Evolutionary conservation across 352 stramenopile species (phyloP).

Genomic region (Globisporangium paddicum): DNA sequence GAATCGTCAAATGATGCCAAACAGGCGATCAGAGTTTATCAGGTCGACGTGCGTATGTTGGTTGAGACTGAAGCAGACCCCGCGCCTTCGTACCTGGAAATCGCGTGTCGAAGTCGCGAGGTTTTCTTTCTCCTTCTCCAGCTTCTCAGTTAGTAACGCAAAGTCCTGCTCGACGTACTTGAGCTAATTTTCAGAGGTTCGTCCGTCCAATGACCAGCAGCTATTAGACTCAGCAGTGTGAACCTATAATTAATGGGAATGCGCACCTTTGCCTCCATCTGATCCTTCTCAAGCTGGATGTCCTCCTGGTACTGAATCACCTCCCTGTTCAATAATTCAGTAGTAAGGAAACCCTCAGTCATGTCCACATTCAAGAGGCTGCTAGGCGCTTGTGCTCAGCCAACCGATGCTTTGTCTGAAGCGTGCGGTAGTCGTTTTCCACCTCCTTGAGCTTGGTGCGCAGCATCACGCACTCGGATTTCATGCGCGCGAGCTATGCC

Average conservation of each 20-base stretch:
- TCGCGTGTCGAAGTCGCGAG: conserved; percentile 29
- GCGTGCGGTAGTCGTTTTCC: conserved; percentile 65
- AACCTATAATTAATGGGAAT: neutral
- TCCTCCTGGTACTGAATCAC: conserved; percentile 69
- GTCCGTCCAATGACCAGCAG: neutral
- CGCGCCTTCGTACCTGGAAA: conserved; percentile 33
- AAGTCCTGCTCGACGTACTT: conserved; percentile 74
- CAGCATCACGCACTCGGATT: conserved; percentile 56
- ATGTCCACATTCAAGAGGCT: neutral
- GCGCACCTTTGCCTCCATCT: conserved; percentile 53
- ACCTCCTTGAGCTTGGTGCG: conserved; percentile 75
- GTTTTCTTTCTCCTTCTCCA: conserved; percentile 63
- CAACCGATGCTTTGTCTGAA: conserved; percentile 72
- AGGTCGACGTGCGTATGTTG: too few relatives aligned
- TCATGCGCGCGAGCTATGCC: conserved; percentile 52
- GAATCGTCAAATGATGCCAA: too few relatives aligned
- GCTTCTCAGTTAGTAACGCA: conserved; percentile 35
- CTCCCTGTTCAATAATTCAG: conserved; percentile 22
- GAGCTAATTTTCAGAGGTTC: conserved; percentile 22
- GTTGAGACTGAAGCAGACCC: too few relatives aligned
- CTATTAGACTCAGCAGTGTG: neutral
- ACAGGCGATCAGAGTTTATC: too few relatives aligned
- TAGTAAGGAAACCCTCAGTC: neutral
- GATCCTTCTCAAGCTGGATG: conserved; percentile 58
- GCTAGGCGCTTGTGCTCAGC: neutral